Evolutionary conservation across 805 yeast species (phyloP).

Genomic region (Yarrowia deformans): DNA sequence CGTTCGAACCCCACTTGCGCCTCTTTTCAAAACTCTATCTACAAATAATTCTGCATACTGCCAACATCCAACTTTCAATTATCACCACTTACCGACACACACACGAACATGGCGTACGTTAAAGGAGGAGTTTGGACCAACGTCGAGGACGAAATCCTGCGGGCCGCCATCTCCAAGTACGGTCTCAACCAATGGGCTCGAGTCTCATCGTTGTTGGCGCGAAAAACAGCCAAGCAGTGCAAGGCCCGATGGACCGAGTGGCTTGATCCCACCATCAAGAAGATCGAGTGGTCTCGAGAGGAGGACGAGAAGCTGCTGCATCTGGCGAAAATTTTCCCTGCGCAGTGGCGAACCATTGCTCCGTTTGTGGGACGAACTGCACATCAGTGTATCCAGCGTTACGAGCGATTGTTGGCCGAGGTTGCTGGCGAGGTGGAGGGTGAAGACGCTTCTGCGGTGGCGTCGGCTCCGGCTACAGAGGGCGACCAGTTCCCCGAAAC

Average conservation of each 20-base stretch:
- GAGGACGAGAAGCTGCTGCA: constrained; percentile 78
- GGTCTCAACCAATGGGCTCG: constrained; percentile 96
- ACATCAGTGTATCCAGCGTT: constrained; percentile 83
- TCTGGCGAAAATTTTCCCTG: constrained; percentile 76
- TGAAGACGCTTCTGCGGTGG: constrained; percentile 47
- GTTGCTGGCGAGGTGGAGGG: constrained; percentile 52
- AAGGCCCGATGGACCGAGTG: constrained; percentile 92
- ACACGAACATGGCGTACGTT: constrained; percentile 50
- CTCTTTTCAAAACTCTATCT: not conserved
- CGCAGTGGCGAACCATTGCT: constrained; percentile 95
- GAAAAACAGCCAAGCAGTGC: constrained; percentile 90
- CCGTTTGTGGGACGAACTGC: constrained; percentile 83
- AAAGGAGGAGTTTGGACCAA: constrained; percentile 94
- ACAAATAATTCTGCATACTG: not conserved
- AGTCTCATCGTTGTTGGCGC: constrained; percentile 82
- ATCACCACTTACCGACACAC: not conserved
- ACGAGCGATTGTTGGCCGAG: constrained; percentile 71
- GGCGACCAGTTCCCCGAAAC: constrained; percentile 74
- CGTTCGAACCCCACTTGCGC: not conserved
- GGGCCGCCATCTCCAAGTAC: constrained; percentile 90
- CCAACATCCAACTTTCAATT: not conserved
- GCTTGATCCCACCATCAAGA: constrained; percentile 74
- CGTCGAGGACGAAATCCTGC: constrained; percentile 80
- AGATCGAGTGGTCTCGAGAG: constrained; percentile 70
- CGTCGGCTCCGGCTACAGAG: constrained; percentile 56